Base-by-base conservation (phyloP, 306 rosid genomes). In the Lagenaria siceraria region DNA sequence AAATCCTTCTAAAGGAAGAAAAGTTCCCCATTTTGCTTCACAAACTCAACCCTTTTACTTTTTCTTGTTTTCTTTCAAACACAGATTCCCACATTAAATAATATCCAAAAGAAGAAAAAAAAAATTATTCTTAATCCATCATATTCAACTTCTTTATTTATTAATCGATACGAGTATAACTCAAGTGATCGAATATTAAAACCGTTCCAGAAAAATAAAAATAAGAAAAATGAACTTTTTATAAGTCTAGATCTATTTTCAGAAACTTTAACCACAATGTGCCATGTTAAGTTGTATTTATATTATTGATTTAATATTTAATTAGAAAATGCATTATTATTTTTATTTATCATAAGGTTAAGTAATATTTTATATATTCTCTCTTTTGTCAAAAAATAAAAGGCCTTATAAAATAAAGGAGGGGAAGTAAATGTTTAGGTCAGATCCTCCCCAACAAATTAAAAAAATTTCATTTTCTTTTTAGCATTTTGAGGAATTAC, bases 1-100 rank as follows among this genome's bases (percentile, higher is more conserved):
- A 33, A 42, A 42, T 33, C 55, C 75, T 69, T 69, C 55, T 22
- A 22, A 69, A 42, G 21, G 21, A 42, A 69, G 21, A 69, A 69
- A 68, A 68, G 31, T 40, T 46, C 52, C 75, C 11, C n/a, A 40
- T 69, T 64, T 21, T 69, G 75, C 75, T 13, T 43, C 75, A 6
- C 53, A 71, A 71, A 14, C 42, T 48, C 76, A 48, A 72, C 24
- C 42, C 76, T n/a, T 70, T 70, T 70, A 46, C 75, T 46, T 69
- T 68, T 70, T 70, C n/a, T 66, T 70, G 56, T 35, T 46, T 70
- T 46, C 56, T 24, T 70, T 17, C 55, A 46, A 71, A 46, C 76
- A 48, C 0, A 71, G 42, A 71, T 71, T 71, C 76, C 60, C 25
- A 14, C 40, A 70, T 14, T 7, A 46, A 43, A 46, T 70, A 49